Percentiles rank a stretch among this genome's conserved stretches.
phyloP scores from a whole-genome alignment of 2,329 filamentous ascomycete genomes.

The Fusarium kyushuense region DNA sequence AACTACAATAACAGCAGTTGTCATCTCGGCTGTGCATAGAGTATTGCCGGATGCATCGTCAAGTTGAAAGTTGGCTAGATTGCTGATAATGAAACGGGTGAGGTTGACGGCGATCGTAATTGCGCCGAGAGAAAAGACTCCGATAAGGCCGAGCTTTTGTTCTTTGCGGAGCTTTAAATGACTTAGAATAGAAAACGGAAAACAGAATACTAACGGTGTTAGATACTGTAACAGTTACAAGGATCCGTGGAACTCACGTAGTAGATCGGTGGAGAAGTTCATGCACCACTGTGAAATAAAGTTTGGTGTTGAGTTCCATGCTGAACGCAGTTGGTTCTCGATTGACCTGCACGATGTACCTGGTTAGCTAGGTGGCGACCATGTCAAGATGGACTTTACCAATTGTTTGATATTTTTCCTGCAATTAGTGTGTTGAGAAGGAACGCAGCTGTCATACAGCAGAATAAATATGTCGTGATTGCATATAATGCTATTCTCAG shows the following conservation, averaged over 20 bases:
- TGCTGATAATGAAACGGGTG: constrained; percentile 6
- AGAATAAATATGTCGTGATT: background rate
- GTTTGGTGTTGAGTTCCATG: constrained; percentile 3
- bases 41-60: constrained; percentile 16
- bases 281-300: constrained; percentile 19
- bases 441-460: background rate
- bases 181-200: constrained; percentile 12
- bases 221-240: background rate
- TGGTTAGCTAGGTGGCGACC: fast-evolving
- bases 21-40: constrained; percentile 16
- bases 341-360: background rate
- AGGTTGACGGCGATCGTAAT: constrained; percentile 6
- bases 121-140: constrained; percentile 23
- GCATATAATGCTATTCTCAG: background rate
- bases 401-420: constrained; percentile 6
- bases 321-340: constrained; percentile 11
- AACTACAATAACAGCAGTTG: constrained; percentile 14
- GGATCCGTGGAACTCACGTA: background rate
- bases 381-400: background rate
- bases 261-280: constrained; percentile 17
- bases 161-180: constrained; percentile 9
- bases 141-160: constrained; percentile 4
- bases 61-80: background rate
- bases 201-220: constrained; percentile 5
- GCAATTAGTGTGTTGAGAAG: constrained; percentile 1